A percentile compares a stretch with the other conserved stretches of the same genome.
Conservation (phyloP, 2,329 filamentous ascomycete genomes). For the Trichophyton rubrum region DNA sequence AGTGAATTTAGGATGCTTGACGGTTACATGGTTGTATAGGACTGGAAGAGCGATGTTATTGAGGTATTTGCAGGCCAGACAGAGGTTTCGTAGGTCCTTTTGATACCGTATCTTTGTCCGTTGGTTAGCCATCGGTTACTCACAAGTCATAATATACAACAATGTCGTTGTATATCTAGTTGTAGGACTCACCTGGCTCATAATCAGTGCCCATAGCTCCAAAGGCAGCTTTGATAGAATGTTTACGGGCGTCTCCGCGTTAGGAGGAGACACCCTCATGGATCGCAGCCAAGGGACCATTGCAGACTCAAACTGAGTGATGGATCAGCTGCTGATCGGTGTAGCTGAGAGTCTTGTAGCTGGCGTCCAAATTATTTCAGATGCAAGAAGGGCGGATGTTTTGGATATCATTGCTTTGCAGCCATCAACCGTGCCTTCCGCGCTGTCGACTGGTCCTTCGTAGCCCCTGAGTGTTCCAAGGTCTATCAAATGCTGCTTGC, state of each 20-base stretch:
- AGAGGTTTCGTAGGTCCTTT: neutral
- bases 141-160: neutral
- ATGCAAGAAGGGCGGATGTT: no score
- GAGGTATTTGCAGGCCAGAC: neutral
- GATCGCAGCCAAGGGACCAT: no score
- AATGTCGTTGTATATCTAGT: no score
- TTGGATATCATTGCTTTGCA: no score
- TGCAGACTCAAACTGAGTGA: no score
- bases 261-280: neutral
- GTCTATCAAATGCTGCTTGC: no score
- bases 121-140: neutral
- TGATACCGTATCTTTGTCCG: neutral
- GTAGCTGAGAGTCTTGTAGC: no score
- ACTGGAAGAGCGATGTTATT: neutral
- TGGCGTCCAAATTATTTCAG: no score
- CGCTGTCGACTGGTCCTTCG: no score
- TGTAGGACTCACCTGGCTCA: neutral
- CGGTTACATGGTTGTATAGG: neutral
- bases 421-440: no score
- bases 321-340: no score
- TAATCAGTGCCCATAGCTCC: neutral
- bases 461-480: no score
- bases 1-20: neutral
- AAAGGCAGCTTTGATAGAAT: neutral
- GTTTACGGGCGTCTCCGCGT: neutral